A percentile compares a stretch with the other conserved stretches of the same genome.
These are phyloP conservation scores for Alternaria tenuissima DNA, from an alignment of 2,329 filamentous ascomycete species.

Conservation along the genomic window DNA sequence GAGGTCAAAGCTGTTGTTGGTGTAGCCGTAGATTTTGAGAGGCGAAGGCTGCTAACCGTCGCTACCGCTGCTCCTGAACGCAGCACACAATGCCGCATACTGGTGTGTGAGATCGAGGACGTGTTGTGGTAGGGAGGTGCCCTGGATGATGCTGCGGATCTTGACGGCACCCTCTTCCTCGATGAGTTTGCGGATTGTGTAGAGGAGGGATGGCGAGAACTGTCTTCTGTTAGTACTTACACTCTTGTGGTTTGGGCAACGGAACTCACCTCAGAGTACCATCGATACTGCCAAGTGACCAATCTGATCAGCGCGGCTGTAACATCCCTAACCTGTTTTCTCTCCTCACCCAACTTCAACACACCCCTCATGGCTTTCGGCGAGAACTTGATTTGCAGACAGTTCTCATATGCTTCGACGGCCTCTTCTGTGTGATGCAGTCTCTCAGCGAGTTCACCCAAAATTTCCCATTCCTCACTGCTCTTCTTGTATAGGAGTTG, in stretches of 20 bases:
- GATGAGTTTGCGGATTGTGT: slow-evolving; percentile 88
- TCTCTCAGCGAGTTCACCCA: slow-evolving; percentile 89
- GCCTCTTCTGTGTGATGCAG: slow-evolving; percentile 92
- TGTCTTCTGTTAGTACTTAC: slow-evolving; percentile 38
- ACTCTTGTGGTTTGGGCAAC: not conserved
- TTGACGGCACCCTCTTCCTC: slow-evolving; percentile 98
- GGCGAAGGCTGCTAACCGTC: slow-evolving; percentile 67
- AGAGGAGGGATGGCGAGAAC: slow-evolving; percentile 92
- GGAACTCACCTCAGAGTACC: slow-evolving; percentile 84
- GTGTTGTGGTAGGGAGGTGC: slow-evolving; percentile 89
- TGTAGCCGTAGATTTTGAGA: slow-evolving; percentile 23
- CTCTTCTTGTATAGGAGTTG: slow-evolving; percentile 96
- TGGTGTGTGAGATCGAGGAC: slow-evolving; percentile 95
- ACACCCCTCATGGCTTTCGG: slow-evolving; percentile 91
- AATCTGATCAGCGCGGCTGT: slow-evolving; percentile 87
- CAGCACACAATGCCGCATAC: slow-evolving; percentile 92
- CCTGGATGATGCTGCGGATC: slow-evolving; percentile 95
- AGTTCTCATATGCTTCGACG: slow-evolving; percentile 90
- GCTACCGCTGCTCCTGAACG: slow-evolving; percentile 92
- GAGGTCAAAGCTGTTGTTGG: slow-evolving; percentile 10
- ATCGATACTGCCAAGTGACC: slow-evolving; percentile 97
- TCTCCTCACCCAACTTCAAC: slow-evolving; percentile 78
- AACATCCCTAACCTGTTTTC: slow-evolving; percentile 80
- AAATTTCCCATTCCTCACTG: slow-evolving; percentile 96
- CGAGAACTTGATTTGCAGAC: slow-evolving; percentile 86